Base-by-base conservation (phyloP, 2,329 filamentous ascomycete genomes). In the Fusarium pseudocircinatum region DNA sequence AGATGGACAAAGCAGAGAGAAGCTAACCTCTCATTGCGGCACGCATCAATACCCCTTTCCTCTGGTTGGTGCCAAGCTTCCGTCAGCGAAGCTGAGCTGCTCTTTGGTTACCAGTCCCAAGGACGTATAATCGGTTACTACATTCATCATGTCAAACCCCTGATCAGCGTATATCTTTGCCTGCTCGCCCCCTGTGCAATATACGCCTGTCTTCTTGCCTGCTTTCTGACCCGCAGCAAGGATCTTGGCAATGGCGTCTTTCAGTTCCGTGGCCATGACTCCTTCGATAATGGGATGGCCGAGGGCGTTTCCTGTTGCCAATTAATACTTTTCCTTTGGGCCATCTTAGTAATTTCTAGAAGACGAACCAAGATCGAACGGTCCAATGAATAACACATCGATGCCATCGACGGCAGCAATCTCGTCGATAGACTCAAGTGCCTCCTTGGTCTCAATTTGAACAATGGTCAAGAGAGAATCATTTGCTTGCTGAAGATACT, bases 181-280 rank as follows among this genome's bases (percentile, higher is more conserved):
- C 78, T 91, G 88, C 71, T 87, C 85, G n/a, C 87, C 87, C 50
- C 82, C 85, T 6, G 84, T 86, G 67, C 88, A 87, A 76, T 87
- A 91, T 50, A 91, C 89, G 28, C 89, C 92, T 11, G 87, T 87
- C 83, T 91, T 92, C 82, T 93, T 93, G 26, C 90, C 91, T 16
- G 91, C 87, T 69, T 85, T 87, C 58, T 85, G 84, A 7, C 89
- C 87, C 6, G 91, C 90, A 18, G 83, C 83, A 15, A 90, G 83
- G 52, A 91, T 85, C 68, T 85, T 88, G 50, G 85, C 84, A 61
- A 93, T 88, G 24, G 91, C 91, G 39, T 84, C 83, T 37, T 88
- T 83, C 67, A 93, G 85, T 67, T 90, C 87, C 0, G 87, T 86
- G 70, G 89, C 81, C 75, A 92, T 87, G 53, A 87, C 86, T 3